Evolutionary conservation across 306 rosid species (phyloP).

Genomic region (Cercis canadensis): DNA sequence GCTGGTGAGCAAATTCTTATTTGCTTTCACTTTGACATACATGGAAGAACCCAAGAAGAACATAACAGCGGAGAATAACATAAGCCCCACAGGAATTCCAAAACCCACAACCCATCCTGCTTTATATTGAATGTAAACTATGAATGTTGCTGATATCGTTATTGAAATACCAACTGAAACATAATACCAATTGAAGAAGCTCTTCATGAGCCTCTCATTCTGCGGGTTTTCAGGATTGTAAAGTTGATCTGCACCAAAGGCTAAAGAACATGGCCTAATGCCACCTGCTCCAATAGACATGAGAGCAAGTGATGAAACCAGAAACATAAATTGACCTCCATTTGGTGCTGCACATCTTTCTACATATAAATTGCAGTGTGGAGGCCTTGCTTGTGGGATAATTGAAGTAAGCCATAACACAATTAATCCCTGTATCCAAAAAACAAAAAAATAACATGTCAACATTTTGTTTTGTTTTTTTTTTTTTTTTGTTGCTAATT

Average conservation of each 20-base stretch:
- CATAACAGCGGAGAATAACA: constrained; percentile 59
- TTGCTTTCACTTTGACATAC: constrained; percentile 53
- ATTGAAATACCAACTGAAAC: constrained; percentile 71
- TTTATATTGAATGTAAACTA: constrained; percentile 68
- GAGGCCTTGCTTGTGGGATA: constrained; percentile 71
- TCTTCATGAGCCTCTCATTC: constrained; percentile 52
- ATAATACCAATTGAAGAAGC: constrained; percentile 87
- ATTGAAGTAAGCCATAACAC: constrained; percentile 69
- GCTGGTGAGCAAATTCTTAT: constrained; percentile 60
- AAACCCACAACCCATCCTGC: constrained; percentile 74
- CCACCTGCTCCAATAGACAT: constrained; percentile 86
- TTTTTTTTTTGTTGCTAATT: no score
- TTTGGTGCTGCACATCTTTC: constrained; percentile 49
- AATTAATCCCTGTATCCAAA: constrained; percentile 54
- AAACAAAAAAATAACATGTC: not conserved
- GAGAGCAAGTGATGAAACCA: constrained; percentile 55
- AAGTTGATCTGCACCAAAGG: constrained; percentile 79
- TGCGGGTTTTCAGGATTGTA: constrained; percentile 52
- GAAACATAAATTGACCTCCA: constrained; percentile 49
- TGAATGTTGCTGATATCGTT: constrained; percentile 50
- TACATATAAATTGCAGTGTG: constrained; percentile 33
- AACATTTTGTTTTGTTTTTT: no score
- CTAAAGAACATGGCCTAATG: constrained; percentile 74
- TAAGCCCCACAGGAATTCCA: constrained; percentile 70
- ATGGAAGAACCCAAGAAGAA: constrained; percentile 67